Conservation (phyloP, 1,139 yeast species). For the Kodamaea ohmeri region DNA sequence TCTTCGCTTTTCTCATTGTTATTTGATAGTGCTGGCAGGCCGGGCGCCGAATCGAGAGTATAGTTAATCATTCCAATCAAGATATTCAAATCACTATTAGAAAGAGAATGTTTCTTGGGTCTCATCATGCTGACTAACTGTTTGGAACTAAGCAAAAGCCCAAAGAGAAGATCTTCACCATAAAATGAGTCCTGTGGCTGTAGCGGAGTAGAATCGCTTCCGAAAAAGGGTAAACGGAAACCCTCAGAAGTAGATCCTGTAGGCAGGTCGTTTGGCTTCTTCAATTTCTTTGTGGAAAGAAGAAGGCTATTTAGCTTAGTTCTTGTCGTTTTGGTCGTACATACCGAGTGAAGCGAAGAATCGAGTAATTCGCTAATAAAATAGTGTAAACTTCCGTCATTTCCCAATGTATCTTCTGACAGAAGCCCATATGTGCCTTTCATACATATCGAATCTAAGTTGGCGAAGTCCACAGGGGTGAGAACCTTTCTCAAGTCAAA, state of each 20-base stretch:
- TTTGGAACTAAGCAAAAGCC: conserved; percentile 24
- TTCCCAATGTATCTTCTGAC: neutral
- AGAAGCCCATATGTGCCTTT: conserved; percentile 43
- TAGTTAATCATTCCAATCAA: conserved; percentile 31
- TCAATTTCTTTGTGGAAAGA: conserved; percentile 24
- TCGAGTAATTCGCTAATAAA: conserved; percentile 29
- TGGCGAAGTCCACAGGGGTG: conserved; percentile 64
- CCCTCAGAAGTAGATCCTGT: conserved; percentile 5
- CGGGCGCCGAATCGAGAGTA: conserved; percentile 21
- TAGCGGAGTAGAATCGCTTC: conserved; percentile 7
- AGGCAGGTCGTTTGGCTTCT: conserved; percentile 6
- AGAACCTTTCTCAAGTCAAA: conserved; percentile 78
- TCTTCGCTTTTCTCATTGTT: conserved; percentile 49
- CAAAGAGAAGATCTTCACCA: conserved; percentile 36
- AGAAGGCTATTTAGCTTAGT: conserved; percentile 30
- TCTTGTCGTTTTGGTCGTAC: conserved; percentile 35
- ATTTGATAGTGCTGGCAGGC: conserved; percentile 9
- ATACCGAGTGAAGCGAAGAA: conserved; percentile 30
- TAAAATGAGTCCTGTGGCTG: conserved; percentile 7
- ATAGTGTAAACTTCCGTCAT: conserved; percentile 23
- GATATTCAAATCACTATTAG: conserved; percentile 32
- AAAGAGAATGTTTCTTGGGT: conserved; percentile 34
- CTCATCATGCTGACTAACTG: conserved; percentile 32
- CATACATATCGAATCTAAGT: conserved; percentile 59
- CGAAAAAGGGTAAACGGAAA: conserved; percentile 9